These are phyloP conservation scores for Gossypium herbaceum DNA, from an alignment of 345 rosid genomes.

Conservation along the genomic window DNA sequence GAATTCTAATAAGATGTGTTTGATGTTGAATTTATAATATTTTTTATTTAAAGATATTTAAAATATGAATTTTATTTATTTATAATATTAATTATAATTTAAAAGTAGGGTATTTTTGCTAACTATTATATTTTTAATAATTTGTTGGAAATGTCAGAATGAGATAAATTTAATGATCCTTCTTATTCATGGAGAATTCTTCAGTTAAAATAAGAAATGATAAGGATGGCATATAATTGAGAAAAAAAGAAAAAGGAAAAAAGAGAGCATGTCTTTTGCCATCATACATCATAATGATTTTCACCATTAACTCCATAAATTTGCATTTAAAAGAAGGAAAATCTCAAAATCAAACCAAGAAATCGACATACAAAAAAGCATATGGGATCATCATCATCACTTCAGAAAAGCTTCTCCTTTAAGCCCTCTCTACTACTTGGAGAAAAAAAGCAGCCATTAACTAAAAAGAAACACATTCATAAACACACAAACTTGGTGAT, in stretches of 20 bases:
- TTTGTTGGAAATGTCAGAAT: too few species aligned
- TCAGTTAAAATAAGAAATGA: not conserved
- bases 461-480: conserved; percentile 11
- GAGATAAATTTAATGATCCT: not conserved
- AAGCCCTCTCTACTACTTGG: conserved; percentile 18
- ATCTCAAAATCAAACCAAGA: conserved; percentile 31
- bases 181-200: not conserved
- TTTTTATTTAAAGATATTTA: too few species aligned
- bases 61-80: too few species aligned
- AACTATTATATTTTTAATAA: too few species aligned
- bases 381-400: conserved; percentile 23
- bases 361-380: conserved; percentile 26
- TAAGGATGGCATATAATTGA: not conserved
- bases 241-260: too few species aligned
- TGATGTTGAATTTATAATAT: too few species aligned
- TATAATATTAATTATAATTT: too few species aligned
- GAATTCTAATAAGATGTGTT: too few species aligned
- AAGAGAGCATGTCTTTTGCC: not conserved
- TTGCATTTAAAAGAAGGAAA: not conserved
- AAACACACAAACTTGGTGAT: conserved; percentile 31
- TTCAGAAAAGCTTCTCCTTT: conserved; percentile 19
- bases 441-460: conserved; percentile 3
- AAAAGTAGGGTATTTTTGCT: too few species aligned
- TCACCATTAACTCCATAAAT: conserved; percentile 15
- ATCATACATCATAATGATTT: conserved; percentile 19